Evolutionary conservation across 1,139 yeast species (phyloP).

Genomic region (Yamadazyma trypodendri): DNA sequence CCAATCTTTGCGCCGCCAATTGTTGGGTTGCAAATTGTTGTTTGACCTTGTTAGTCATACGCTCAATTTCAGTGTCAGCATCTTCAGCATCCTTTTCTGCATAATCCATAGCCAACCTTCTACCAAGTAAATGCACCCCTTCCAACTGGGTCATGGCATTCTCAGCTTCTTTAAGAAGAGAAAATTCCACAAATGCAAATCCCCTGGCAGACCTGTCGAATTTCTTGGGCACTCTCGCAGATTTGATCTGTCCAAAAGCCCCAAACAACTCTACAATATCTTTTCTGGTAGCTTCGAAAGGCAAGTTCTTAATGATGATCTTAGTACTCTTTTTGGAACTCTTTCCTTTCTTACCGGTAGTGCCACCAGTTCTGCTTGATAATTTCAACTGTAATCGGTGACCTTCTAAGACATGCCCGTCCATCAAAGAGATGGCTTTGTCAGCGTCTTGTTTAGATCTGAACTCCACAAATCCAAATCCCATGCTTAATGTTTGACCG

Average conservation of each 20-base stretch:
- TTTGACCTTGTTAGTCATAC: constrained; percentile 82
- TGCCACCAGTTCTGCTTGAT: constrained; percentile 66
- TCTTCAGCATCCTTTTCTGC: constrained; percentile 81
- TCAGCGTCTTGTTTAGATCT: constrained; percentile 74
- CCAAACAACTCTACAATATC: constrained; percentile 89
- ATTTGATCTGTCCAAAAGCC: constrained; percentile 89
- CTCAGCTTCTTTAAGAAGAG: constrained; percentile 88
- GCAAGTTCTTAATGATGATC: constrained; percentile 91
- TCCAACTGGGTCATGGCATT: constrained; percentile 91
- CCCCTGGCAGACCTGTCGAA: constrained; percentile 95
- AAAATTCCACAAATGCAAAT: constrained; percentile 94
- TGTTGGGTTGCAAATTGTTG: constrained; percentile 79
- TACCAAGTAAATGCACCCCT: constrained; percentile 95
- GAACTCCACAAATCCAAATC: constrained; percentile 95
- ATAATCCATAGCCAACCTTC: constrained; percentile 92
- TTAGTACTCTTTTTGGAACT: constrained; percentile 50
- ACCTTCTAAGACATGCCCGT: constrained; percentile 81
- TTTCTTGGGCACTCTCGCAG: constrained; percentile 95
- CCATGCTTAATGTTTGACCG: constrained; percentile 75
- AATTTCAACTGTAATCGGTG: constrained; percentile 86
- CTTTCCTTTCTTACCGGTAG: constrained; percentile 29
- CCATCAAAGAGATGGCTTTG: constrained; percentile 69
- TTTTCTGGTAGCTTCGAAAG: constrained; percentile 92
- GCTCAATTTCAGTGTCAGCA: constrained; percentile 87
- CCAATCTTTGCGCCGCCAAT: constrained; percentile 65